Percentiles rank a stretch among this genome's conserved stretches.
phyloP scores from a whole-genome alignment of 352 stramenopile genomes.

The Phytophthora meadii region DNA sequence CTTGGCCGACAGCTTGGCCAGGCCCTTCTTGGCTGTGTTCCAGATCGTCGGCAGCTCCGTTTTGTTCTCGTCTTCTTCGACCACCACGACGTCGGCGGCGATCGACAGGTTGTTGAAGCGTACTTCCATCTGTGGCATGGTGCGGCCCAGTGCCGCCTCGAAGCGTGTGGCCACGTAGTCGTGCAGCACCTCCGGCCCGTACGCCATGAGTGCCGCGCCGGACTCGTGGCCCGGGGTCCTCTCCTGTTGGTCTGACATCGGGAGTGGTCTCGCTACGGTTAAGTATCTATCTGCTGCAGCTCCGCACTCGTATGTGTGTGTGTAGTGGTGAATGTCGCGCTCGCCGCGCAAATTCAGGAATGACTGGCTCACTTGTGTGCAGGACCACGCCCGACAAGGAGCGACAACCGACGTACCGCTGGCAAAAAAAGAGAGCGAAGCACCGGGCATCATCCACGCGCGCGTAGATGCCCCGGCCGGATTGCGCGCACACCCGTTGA shows the following conservation, averaged over 20 bases:
- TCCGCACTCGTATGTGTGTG: conserved; percentile 2
- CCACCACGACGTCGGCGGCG: conserved; percentile 36
- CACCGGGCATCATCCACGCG: conserved; percentile 9
- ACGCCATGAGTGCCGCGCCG: conserved; percentile 40
- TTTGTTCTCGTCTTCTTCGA: conserved; percentile 23
- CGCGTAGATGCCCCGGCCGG: conserved; percentile 11
- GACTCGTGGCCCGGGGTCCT: conserved; percentile 36
- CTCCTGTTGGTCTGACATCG: conserved; percentile 11
- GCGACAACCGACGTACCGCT: neutral
- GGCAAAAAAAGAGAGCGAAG: conserved; percentile 1
- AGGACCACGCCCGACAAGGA: neutral
- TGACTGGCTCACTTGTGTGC: conserved; percentile 18
- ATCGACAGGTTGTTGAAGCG: conserved; percentile 34
- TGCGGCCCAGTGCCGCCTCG: conserved; percentile 41
- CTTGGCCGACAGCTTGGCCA: conserved; percentile 38
- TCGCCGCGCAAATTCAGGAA: conserved; percentile 33
- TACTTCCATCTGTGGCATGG: conserved; percentile 60
- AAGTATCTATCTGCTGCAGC: neutral
- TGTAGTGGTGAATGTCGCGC: conserved; percentile 16
- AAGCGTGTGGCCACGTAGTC: conserved; percentile 39
- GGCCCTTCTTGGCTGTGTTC: conserved; percentile 46
- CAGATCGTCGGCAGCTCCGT: conserved; percentile 49
- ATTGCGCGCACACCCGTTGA: conserved; percentile 30
- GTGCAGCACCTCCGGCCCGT: conserved; percentile 44
- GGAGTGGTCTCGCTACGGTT: neutral